Evolutionary conservation across 2,329 filamentous ascomycete genomes (phyloP).

Genomic region (Fusarium sacchari): DNA sequence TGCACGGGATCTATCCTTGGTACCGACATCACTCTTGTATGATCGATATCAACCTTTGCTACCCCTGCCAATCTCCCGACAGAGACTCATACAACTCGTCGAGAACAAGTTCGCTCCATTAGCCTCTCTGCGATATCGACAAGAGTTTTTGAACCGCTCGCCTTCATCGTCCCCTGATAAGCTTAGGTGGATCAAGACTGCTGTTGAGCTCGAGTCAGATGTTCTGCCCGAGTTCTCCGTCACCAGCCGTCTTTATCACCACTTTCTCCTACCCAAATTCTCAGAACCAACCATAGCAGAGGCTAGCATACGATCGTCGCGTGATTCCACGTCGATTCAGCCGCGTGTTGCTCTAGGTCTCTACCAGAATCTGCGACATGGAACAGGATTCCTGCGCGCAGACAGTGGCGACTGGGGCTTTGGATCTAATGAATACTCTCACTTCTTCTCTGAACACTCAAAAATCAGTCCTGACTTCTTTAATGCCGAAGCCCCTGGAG

Average conservation of each 20-base stretch:
- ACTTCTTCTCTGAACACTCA: conserved; percentile 48
- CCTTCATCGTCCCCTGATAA: conserved; percentile 18
- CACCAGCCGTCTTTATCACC: conserved; percentile 51
- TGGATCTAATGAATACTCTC: conserved; percentile 43
- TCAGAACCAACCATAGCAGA: conserved; percentile 51
- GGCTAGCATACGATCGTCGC: conserved; percentile 45
- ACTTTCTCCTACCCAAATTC: conserved; percentile 43
- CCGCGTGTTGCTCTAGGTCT: conserved; percentile 49
- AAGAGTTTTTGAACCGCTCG: conserved; percentile 49
- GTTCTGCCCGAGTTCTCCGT: conserved; percentile 52
- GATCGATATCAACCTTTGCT: conserved; percentile 54
- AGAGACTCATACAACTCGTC: conserved; percentile 51
- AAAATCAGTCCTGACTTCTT: conserved; percentile 45
- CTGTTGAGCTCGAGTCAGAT: conserved; percentile 44
- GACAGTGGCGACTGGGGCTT: conserved; percentile 56
- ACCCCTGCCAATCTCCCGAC: conserved; percentile 49
- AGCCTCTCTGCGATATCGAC: conserved; percentile 51
- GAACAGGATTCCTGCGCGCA: conserved; percentile 51
- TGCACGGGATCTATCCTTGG: conserved; percentile 38
- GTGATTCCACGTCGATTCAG: conserved; percentile 26
- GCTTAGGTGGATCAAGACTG: conserved; percentile 39
- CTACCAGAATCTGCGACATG: conserved; percentile 47
- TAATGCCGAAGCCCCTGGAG: conserved; percentile 43
- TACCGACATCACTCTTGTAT: conserved; percentile 47
- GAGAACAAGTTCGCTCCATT: conserved; percentile 52